These are phyloP conservation scores for Dioscorea zingiberensis DNA, from an alignment of 106 monocot species.

Conservation along the genomic window DNA sequence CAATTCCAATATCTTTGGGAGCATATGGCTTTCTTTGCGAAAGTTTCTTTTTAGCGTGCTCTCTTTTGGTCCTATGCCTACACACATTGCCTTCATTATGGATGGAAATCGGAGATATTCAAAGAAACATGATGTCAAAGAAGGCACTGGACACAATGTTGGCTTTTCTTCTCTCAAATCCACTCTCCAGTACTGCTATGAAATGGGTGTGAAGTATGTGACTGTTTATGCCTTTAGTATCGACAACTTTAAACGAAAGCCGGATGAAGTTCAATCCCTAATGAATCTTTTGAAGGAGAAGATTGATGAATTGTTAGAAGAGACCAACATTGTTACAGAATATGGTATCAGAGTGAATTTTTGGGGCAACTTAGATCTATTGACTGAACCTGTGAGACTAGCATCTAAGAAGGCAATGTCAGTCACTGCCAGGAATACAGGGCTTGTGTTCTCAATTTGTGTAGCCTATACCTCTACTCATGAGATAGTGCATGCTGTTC, in stretches of 20 bases:
- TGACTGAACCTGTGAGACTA: constrained; percentile 2
- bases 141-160: background rate
- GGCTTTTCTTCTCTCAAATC: constrained; percentile 12
- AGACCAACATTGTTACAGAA: background rate
- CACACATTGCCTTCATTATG: constrained; percentile 22
- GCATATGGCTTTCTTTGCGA: background rate
- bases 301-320: constrained; percentile 7
- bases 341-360: constrained; percentile 7
- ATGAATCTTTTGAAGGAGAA: constrained; percentile 17
- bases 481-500: constrained; percentile 12
- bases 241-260: constrained; percentile 21
- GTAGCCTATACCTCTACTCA: constrained; percentile 16
- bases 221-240: constrained; percentile 21
- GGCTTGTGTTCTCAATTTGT: constrained; percentile 5
- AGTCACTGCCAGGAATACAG: constrained; percentile 5
- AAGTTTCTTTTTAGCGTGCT: constrained; percentile 12
- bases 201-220: constrained; percentile 16
- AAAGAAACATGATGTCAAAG: background rate
- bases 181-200: constrained; percentile 19
- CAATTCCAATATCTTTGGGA: background rate
- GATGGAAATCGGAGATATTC: constrained; percentile 24
- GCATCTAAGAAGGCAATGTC: constrained; percentile 7
- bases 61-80: constrained; percentile 13
- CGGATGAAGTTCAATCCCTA: constrained; percentile 10
- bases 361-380: constrained; percentile 6